A percentile compares a stretch with the other conserved stretches of the same genome.
Conservation (phyloP, 805 yeast genomes). For the Candida pseudofarinosa region DNA sequence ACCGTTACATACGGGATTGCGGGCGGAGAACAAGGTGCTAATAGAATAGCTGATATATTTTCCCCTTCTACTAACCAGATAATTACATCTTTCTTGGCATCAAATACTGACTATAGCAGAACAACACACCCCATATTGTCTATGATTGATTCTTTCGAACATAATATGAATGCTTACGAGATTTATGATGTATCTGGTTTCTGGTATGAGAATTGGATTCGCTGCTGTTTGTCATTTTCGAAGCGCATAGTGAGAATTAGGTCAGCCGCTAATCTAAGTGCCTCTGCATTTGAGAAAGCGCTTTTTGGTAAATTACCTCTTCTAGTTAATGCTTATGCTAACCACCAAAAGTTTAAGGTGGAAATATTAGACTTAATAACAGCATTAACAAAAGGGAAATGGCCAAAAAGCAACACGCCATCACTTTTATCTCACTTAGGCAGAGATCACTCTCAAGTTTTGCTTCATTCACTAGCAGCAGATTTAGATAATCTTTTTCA, state of each 20-base stretch:
- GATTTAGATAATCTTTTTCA: slow-evolving; percentile 59
- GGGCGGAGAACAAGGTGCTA: slow-evolving; percentile 25
- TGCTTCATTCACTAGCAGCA: slow-evolving; percentile 55
- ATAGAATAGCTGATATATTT: slow-evolving; percentile 44
- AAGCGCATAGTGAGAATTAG: slow-evolving; percentile 56
- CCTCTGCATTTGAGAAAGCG: slow-evolving; percentile 62
- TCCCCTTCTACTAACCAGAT: slow-evolving; percentile 49
- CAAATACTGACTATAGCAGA: slow-evolving; percentile 48
- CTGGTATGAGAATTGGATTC: slow-evolving; percentile 48
- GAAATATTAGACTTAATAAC: slow-evolving; percentile 55
- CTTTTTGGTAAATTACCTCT: slow-evolving; percentile 54
- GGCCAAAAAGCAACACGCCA: slow-evolving; percentile 59
- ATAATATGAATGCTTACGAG: slow-evolving; percentile 31
- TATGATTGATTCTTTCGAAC: slow-evolving; percentile 45
- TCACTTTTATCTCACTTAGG: slow-evolving; percentile 82
- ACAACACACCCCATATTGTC: slow-evolving; percentile 51
- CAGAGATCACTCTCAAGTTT: slow-evolving; percentile 51
- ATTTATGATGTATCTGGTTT: slow-evolving; percentile 42
- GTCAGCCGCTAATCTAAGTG: slow-evolving; percentile 40
- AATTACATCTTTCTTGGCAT: slow-evolving; percentile 51
- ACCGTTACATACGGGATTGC: slow-evolving; percentile 54
- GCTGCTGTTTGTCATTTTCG: slow-evolving; percentile 51
- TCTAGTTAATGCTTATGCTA: slow-evolving; percentile 56
- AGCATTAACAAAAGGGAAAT: slow-evolving; percentile 49
- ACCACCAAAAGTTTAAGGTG: slow-evolving; percentile 44